Base-by-base conservation (phyloP, 306 rosid species). In the Sindora glabra region DNA sequence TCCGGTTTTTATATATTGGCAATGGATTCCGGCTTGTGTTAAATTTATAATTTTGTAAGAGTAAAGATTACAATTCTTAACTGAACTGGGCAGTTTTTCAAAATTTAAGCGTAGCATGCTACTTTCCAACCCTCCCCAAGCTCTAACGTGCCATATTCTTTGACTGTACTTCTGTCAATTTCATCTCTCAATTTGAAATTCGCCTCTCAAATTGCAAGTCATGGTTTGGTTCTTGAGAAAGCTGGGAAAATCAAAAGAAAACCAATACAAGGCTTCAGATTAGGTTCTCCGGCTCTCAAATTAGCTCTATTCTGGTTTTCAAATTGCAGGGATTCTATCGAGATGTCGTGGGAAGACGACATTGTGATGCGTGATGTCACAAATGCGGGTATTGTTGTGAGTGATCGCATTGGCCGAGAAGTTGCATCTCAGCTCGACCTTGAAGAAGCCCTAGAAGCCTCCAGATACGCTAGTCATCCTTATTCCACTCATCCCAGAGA, bases 371-470 rank as follows among this genome's bases (percentile, higher is more conserved):
- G 87, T 2, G 99, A 92, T 37, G 96, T 92, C 25, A 78, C 81
- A 11, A 82, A 83, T 59, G 95, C 95, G 5, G 95, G 96, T 26
- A 76, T 89, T 1, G 90, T 79, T 22, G 86, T 89, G 56, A 77
- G 81, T 56, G 95, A 92, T 78, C 95, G 95, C 64, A 92, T 86
- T 80, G 90, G 86, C 59, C 85, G 94, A 24, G 95, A 92, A 66
- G 81, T 66, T 37, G 74, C 94, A 17, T 78, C 96, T 41, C 96
- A 92, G 74, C 89, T 83, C 48, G 96, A 92, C 75, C 94, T 92
- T 22, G 95, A 92, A 82, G 99, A 89, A 75, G 62, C 96, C 55
- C 90, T 92, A 1, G 99, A 92, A 60, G 95, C 96, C 39, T 89
- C 95, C 23, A 74, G 99, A 83, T 86, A 92, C 56, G 77, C 86